Base-by-base conservation (phyloP, 2,329 filamentous ascomycete genomes). In the Pseudogymnoascus sp. region DNA sequence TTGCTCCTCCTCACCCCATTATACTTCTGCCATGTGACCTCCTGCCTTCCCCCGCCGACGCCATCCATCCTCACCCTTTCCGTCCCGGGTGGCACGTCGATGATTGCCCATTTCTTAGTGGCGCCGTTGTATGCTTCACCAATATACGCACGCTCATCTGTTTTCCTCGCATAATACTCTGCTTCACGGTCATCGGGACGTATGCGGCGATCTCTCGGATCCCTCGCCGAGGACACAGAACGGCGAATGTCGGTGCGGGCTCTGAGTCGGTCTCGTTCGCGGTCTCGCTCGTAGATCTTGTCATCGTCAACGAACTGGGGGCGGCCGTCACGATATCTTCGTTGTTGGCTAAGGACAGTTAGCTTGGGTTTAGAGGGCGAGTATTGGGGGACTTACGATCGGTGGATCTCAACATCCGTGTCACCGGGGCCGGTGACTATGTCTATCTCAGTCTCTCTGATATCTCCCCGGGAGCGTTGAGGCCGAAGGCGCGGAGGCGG, bases 61-160 rank as follows among this genome's bases (percentile, higher is more conserved):
- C 90, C 90, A 68, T 95, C 89, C 87, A 95, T 88, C 62, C 84
- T 83, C n/a, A 95, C 87, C 42, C 88, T 84, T 76, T 90, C 88
- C 0, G 90, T 93, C 64, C 91, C 91, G 0, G 91, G 89, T 1
- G 90, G 91, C 40, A 96, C 87, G 75, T 96, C 91, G 39, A 96
- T 83, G 66, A 96, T 89, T 62, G 85, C 82, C 90, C 91, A 96
- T 71, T 86, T 88, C 67, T 84, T 86, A 37, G 88, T 91, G 16
- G 85, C 86, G 62, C 90, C 89, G 69, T 89, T 84, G 73, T 82
- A 86, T 21, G 88, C 89, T 75, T 93, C 90, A 62, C 88, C 89
- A 71, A 87, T 83, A 66, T 84, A 84, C 18, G 84, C 86, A 31
- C 89, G 84, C 12, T 89, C 87, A 45, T 85, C 80, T 36, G 83